Conservation (phyloP, 805 yeast species). For the Cyberlindnera bimundalis region DNA sequence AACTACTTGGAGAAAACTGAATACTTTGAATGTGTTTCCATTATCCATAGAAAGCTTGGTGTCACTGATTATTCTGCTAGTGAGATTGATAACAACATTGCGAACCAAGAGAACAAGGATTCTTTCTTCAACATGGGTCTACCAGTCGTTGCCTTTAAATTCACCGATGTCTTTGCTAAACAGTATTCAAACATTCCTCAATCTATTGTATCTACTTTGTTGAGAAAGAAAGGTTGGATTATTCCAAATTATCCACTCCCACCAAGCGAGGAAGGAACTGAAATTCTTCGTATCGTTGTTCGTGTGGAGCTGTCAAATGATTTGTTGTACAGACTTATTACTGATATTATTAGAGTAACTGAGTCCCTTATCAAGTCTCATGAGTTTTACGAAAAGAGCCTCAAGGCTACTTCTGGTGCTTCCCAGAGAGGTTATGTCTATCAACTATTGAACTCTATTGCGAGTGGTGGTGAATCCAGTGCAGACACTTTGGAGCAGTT, state of each 20-base stretch:
- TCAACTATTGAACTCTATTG: slow-evolving; percentile 49
- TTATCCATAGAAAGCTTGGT: slow-evolving; percentile 63
- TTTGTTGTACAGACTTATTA: slow-evolving; percentile 60
- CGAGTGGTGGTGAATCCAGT: slow-evolving; percentile 52
- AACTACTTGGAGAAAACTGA: slow-evolving; percentile 60
- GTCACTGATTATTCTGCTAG: slow-evolving; percentile 23
- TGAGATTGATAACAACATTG: slow-evolving; percentile 27
- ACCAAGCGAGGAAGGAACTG: slow-evolving; percentile 48
- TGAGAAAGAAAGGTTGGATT: slow-evolving; percentile 82
- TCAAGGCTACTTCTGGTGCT: slow-evolving; percentile 13
- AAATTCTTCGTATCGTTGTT: slow-evolving; percentile 82
- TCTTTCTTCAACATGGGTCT: slow-evolving; percentile 65
- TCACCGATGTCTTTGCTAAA: slow-evolving; percentile 53
- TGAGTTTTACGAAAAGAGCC: slow-evolving; percentile 26
- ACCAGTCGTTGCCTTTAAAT: slow-evolving; percentile 86
- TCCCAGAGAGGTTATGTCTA: slow-evolving; percentile 36
- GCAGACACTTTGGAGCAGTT: slow-evolving; percentile 12
- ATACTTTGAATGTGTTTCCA: slow-evolving; percentile 70
- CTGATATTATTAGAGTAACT: slow-evolving; percentile 50
- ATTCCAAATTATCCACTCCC: slow-evolving; percentile 89
- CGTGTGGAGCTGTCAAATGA: slow-evolving; percentile 62
- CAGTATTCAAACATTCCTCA: slow-evolving; percentile 82
- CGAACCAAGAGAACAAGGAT: slow-evolving; percentile 34
- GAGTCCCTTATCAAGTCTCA: slow-evolving; percentile 51
- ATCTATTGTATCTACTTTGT: slow-evolving; percentile 61